Evolutionary conservation across 2,329 filamentous ascomycete species (phyloP).

Genomic region (Macroventuria anomochaeta): DNA sequence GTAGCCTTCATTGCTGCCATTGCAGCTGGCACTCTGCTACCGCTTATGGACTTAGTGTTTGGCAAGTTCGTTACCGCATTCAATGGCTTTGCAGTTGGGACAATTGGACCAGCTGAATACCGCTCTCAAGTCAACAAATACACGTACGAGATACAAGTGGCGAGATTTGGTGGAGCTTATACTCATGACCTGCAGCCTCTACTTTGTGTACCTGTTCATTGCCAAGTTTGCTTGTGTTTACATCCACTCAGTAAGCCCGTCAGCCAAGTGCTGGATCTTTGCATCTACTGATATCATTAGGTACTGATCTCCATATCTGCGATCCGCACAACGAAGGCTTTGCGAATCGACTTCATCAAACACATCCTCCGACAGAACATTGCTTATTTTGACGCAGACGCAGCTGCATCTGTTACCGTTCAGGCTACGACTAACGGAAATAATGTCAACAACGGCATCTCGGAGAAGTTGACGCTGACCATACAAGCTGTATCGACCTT

Average conservation of each 20-base stretch:
- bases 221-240: conserved; percentile 70
- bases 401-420: conserved; percentile 91
- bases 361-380: conserved; percentile 62
- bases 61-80: conserved; percentile 58
- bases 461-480: conserved; percentile 52
- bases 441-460: conserved; percentile 86
- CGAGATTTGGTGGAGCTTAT: no score
- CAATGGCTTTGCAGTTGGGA: conserved; percentile 51
- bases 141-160: conserved; percentile 27
- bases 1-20: conserved; percentile 49
- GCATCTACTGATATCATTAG: conserved; percentile 20
- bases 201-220: conserved; percentile 74
- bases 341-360: conserved; percentile 67
- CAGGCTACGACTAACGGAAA: conserved; percentile 95
- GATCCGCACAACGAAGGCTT: conserved; percentile 58
- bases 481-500: conserved; percentile 61
- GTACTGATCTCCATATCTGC: conserved; percentile 58
- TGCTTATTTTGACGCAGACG: conserved; percentile 73
- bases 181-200: conserved; percentile 56
- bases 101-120: conserved; percentile 43
- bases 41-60: conserved; percentile 61
- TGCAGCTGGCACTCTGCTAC: conserved; percentile 54
- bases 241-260: conserved; percentile 37
- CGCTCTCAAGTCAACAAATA: conserved; percentile 48
- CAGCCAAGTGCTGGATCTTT: background rate